Base-by-base conservation (phyloP, 2,329 filamentous ascomycete genomes). In the Thielaviopsis ethacetica region DNA sequence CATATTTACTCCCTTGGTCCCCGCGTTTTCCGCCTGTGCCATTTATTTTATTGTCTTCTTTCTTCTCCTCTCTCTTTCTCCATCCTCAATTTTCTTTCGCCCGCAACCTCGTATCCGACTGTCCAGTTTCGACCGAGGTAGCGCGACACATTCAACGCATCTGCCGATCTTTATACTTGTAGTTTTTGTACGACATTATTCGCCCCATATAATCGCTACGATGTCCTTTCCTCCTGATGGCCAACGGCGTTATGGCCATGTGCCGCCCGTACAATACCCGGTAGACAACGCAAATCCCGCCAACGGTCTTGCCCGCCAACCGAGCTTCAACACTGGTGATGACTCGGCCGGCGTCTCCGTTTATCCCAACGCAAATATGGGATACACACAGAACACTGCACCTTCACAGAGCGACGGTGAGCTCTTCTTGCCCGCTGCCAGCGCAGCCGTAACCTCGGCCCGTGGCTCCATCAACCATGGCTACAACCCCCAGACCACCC, bases 281-380 rank as follows among this genome's bases (percentile, higher is more conserved):
- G 71, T 80, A 63, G 71, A 27, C 64, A 65, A 55, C 65, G 67
- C 51, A 54, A 55, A 47, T 44, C 24, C 17, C 63, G 67, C 50
- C 68, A 70, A 62, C 69, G 72, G 65, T 63, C 70, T 73, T 5
- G 68, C 67, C 51, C 77, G 86, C 64, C 78, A 81, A 63, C 78
- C 81, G 54, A 91, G 85, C 73, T 90, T 88, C 73, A 84, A 89
- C 69, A 81, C 78, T 64, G 86, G 85, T 63, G 88, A 93, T 69
- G 86, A 91, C 68, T 74, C 76, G 54, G 71, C 73, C 54, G 80
- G 59, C 19, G 59, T 61, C 13, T 53, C 53, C 17, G 47, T 41
- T 41, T 61, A 61, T 22, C 21, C 30, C 9, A 41, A 54, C 26
- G n/a, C 15, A 49, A 49, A 49, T 21, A 19, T n/a, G 17, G 17